These are phyloP conservation scores for Lepidopterella palustris DNA, from an alignment of 495 filamentous ascomycete genomes.

Conservation along the genomic window DNA sequence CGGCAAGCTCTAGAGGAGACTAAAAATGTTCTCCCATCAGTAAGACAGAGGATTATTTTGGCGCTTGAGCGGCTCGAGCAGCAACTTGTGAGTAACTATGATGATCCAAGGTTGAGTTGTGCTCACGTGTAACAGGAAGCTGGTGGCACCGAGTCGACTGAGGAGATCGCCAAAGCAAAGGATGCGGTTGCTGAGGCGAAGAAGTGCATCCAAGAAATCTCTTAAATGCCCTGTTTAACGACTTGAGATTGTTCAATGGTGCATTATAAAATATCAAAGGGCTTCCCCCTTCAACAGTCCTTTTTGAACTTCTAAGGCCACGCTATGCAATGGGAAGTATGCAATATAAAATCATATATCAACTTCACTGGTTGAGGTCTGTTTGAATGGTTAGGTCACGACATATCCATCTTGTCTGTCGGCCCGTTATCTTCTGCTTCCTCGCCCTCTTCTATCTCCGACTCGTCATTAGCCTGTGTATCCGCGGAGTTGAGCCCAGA, in stretches of 20 bases:
- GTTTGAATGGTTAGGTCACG: constrained; percentile 6
- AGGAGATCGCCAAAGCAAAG: constrained; percentile 38
- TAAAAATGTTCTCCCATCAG: constrained; percentile 62
- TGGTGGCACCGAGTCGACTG: constrained; percentile 29
- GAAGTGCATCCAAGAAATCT: constrained; percentile 28
- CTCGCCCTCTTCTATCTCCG: constrained; percentile 56
- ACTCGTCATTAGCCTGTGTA: constrained; percentile 45
- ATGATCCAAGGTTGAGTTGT: neutral
- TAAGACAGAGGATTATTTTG: constrained; percentile 58
- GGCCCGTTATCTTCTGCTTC: constrained; percentile 49
- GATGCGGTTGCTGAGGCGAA: constrained; percentile 34
- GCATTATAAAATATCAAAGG: neutral
- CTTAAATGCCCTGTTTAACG: constrained; percentile 7
- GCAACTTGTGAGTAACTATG: constrained; percentile 47
- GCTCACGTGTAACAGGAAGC: constrained; percentile 27
- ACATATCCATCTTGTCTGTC: constrained; percentile 63
- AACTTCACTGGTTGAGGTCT: no score
- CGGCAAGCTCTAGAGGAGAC: constrained; percentile 73
- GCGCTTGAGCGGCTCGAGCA: constrained; percentile 64
- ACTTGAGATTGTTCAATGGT: neutral
- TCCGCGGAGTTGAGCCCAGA: constrained; percentile 35
- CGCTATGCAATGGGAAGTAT: constrained; percentile 15
- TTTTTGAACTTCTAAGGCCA: constrained; percentile 1
- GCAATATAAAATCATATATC: no score
- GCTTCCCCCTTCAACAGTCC: neutral